These are phyloP conservation scores for Phylloboletellus chloephorus DNA, from an alignment of 1,284 basidiomycete genomes.

Conservation along the genomic window DNA sequence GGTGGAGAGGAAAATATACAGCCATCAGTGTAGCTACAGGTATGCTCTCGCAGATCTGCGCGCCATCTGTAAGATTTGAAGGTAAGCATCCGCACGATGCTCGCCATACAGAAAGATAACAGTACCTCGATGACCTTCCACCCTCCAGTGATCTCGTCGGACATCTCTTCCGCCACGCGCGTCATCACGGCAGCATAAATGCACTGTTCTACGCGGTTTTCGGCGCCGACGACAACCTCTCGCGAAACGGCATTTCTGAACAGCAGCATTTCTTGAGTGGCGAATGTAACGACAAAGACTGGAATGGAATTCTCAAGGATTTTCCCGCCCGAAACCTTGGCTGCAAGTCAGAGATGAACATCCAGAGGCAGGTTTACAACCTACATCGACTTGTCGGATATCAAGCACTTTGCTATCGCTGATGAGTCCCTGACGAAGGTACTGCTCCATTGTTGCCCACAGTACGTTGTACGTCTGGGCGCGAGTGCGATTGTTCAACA, in stretches of 20 bases:
- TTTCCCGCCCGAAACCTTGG: constrained; percentile 71
- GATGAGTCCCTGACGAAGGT: constrained; percentile 83
- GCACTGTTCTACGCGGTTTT: constrained; percentile 88
- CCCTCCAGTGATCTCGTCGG: constrained; percentile 91
- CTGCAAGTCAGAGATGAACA: constrained; percentile 5
- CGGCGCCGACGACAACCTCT: constrained; percentile 82
- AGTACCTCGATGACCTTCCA: constrained; percentile 96
- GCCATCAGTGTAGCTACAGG: constrained; percentile 20
- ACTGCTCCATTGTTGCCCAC: constrained; percentile 96
- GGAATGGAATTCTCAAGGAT: constrained; percentile 88
- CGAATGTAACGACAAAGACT: constrained; percentile 90
- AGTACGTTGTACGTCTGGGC: constrained; percentile 89
- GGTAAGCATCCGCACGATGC: constrained; percentile 5
- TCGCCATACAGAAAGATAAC: not conserved
- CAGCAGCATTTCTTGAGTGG: constrained; percentile 89
- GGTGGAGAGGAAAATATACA: constrained; percentile 4
- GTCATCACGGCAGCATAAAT: constrained; percentile 92
- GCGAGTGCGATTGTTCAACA: constrained; percentile 1
- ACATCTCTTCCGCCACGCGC: constrained; percentile 78
- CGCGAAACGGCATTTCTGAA: constrained; percentile 88
- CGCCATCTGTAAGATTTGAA: constrained; percentile 29
- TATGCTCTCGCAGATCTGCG: constrained; percentile 37
- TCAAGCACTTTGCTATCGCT: constrained; percentile 91
- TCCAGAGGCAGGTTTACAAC: constrained; percentile 24
- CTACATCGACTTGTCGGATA: constrained; percentile 90